Base-by-base conservation (phyloP, 2,329 filamentous ascomycete species). In the Ceratocystis cubensis region DNA sequence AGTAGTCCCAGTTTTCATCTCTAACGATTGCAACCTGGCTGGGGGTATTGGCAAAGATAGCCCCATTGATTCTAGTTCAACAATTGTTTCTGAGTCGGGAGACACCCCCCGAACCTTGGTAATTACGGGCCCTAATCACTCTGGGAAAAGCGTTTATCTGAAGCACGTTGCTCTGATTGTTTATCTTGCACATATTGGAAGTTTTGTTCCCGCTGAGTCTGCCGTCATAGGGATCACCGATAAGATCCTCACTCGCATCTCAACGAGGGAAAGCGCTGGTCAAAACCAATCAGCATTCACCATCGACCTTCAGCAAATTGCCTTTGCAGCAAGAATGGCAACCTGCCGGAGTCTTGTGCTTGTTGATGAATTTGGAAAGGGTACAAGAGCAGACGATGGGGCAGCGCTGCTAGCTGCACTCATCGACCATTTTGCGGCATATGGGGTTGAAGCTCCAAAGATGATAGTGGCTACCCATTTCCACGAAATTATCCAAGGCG, bases 141-240 rank as follows among this genome's bases (percentile, higher is more conserved):
- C 94, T 0, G 94, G 94, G 0, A 99, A 99, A 75, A 97, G 91
- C 71, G 84, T 97, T 0, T 97, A 96, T 75, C 81, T 97, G 73
- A 99, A 96, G 75, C 93, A 99, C 74, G 84, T 90, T 41, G 94
- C 92, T 3, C 78, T 96, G 63, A 94, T 96, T 67, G 86, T 96
- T 15, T 96, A 94, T 73, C 82, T 99, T 75, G 90, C 94, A 0
- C 94, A 99, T 73, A 84, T 96, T 65, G 94, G 94, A 64, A 93
- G 91, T 73, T 97, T 89, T 73, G 89, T 99, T 1, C 93, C 94
- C 0, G 93, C 92, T 1, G 81, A 86, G 17, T 78, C 76, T 33
- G 93, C 92, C 7, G 82, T 76, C 0, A 87, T 99, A 69, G 93
- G 94, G 0, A 76, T 97, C 45, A 96, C 93, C 0, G 94, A 97